These are phyloP conservation scores for Leccinum pseudoinsigne DNA, from an alignment of 1,284 basidiomycete species.

Conservation along the genomic window DNA sequence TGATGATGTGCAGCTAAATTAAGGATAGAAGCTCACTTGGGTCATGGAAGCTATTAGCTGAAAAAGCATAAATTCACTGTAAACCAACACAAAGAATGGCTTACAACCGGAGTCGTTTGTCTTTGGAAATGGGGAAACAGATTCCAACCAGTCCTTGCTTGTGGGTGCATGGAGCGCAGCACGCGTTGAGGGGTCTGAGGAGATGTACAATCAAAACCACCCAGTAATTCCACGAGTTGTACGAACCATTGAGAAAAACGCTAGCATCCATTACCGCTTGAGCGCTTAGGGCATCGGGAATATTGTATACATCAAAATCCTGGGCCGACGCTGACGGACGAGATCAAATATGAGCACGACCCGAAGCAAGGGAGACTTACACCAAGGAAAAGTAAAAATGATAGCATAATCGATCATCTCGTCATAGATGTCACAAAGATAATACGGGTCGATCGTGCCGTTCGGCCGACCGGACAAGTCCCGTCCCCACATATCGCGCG, in stretches of 20 bases:
- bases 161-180: neutral
- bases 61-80: conserved; percentile 6
- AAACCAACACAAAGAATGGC: conserved; percentile 11
- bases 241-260: neutral
- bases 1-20: neutral
- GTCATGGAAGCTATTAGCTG: conserved; percentile 32
- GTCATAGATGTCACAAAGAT: conserved; percentile 51
- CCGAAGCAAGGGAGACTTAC: conserved; percentile 37
- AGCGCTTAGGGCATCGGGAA: neutral
- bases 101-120: conserved; percentile 26
- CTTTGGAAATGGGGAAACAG: neutral
- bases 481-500: conserved; percentile 46
- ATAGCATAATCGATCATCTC: conserved; percentile 58
- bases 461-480: conserved; percentile 45
- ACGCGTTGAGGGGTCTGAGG: neutral
- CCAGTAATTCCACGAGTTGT: neutral
- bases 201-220: neutral
- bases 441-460: conserved; percentile 58
- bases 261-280: neutral
- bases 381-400: conserved; percentile 68
- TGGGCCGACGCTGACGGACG: conserved; percentile 34
- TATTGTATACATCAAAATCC: conserved; percentile 33
- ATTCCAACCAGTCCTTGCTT: neutral
- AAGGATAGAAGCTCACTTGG: conserved; percentile 40
- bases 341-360: neutral